Evolutionary conservation across 257 asterid species (phyloP), one percentile per base, ranked within the genome.

Genomic region (Lycium barbarum): DNA sequence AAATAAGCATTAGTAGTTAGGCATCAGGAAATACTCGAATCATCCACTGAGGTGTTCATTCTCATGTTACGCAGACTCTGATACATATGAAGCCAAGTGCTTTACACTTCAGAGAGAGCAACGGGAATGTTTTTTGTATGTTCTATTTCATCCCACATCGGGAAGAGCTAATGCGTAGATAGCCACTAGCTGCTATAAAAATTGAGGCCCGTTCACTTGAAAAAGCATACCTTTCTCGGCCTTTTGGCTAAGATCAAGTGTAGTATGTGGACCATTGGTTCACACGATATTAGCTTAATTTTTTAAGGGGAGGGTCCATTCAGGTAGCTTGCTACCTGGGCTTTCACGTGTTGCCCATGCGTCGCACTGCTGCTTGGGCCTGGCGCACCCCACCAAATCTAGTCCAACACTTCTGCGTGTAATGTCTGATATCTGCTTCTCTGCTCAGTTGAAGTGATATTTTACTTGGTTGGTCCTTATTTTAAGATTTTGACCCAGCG

Each of bases 241-340:
- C 87, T 88, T 88, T 86, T 86, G 88, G 89, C 85, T 88, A 86
- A 84, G 90, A 86, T 88, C 86, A 86, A 88, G 89, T 88, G 86
- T 86, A 88, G 85, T 84, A 84, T 59, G 83, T 86, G 89, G 45
- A 67, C 40, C 35, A 3, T 11, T 2, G 18, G 5, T 18, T 65
- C 65, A 58, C 26, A 18, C 1, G 26, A 58, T 58, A 58, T 58
- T 33, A 40, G 2, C 45, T 40, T 3, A 40, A 40, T 40, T 40
- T 40, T 40, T 40, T 1, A 40, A 40, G 45, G 45, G 45, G 45
- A 26, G 33, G 1, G 33, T 26, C 33, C 33, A 26, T 26, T 26
- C 0, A 26, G 33, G 33, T 26, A 26, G 33, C 33, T 26, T 26
- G 33, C 33, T 26, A 26, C 33, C 1, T 26, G 33, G 33, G 33